These are phyloP conservation scores for Nemania bipapillata DNA, from an alignment of 2,329 filamentous ascomycete species.

Conservation along the genomic window DNA sequence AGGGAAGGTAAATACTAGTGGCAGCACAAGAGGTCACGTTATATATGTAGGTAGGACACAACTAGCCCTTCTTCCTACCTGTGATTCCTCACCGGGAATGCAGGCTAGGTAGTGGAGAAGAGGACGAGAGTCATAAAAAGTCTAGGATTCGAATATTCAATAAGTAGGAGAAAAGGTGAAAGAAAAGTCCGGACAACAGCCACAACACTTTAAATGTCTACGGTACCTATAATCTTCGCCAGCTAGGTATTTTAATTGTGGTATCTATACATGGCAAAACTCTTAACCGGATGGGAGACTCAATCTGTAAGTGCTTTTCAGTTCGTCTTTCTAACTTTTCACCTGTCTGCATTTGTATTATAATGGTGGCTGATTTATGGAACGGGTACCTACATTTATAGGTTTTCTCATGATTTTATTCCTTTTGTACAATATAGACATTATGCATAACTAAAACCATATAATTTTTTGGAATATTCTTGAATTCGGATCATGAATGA, in stretches of 20 bases:
- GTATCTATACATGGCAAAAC: background rate
- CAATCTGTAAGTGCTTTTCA: background rate
- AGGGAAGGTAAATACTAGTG: background rate
- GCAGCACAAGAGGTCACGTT: background rate
- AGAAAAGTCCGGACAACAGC: background rate
- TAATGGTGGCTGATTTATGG: slow-evolving; percentile 7
- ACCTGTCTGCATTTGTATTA: slow-evolving; percentile 14
- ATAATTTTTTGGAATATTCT: too few species aligned
- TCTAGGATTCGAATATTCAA: too few species aligned
- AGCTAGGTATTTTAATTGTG: background rate
- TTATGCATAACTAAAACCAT: too few species aligned
- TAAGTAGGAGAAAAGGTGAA: background rate
- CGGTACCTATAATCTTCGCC: background rate
- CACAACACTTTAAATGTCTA: background rate
- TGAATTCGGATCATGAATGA: background rate
- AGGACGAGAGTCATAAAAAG: background rate
- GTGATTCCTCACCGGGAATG: slow-evolving; percentile 2
- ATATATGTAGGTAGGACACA: background rate
- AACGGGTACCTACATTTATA: slow-evolving; percentile 25
- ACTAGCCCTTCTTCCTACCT: background rate
- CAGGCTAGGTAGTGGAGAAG: background rate
- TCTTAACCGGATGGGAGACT: background rate
- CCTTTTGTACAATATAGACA: too few species aligned
- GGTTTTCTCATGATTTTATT: background rate
- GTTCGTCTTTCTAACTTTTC: too few species aligned